Percentiles rank a stretch among this genome's conserved stretches.
phyloP scores from a whole-genome alignment of 352 stramenopile genomes.

The Aphanomyces astaci region DNA sequence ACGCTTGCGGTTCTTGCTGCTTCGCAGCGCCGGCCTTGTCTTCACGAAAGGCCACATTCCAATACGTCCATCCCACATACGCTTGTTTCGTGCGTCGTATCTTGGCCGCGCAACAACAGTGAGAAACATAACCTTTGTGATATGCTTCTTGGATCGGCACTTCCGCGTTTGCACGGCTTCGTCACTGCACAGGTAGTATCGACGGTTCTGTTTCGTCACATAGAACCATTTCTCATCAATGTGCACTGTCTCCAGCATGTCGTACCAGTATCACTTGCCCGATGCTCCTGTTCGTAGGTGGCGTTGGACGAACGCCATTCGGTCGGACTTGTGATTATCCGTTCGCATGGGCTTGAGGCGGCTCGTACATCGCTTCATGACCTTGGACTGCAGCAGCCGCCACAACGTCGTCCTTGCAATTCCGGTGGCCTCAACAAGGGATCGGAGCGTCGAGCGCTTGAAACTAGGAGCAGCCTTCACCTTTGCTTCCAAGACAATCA shows the following conservation, averaged over 20 bases:
- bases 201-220: not conserved
- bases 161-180: not conserved
- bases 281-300: not conserved
- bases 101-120: not conserved
- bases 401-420: not conserved
- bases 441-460: not conserved
- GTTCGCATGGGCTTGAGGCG: not conserved
- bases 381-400: not conserved
- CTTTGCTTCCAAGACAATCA: not conserved
- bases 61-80: not conserved
- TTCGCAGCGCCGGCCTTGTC: not conserved
- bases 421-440: not conserved
- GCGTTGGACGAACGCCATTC: not conserved
- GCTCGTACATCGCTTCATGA: not conserved
- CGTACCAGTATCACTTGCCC: not conserved
- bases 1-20: not conserved
- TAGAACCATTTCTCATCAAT: not conserved
- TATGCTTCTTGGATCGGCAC: not conserved
- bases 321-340: not conserved
- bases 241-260: not conserved
- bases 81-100: not conserved
- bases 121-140: slow-evolving; percentile 7
- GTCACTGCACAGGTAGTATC: not conserved
- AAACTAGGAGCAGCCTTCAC: not conserved
- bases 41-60: not conserved